Conservation (phyloP, 1,284 basidiomycete genomes). For the Meripilus lineatus region DNA sequence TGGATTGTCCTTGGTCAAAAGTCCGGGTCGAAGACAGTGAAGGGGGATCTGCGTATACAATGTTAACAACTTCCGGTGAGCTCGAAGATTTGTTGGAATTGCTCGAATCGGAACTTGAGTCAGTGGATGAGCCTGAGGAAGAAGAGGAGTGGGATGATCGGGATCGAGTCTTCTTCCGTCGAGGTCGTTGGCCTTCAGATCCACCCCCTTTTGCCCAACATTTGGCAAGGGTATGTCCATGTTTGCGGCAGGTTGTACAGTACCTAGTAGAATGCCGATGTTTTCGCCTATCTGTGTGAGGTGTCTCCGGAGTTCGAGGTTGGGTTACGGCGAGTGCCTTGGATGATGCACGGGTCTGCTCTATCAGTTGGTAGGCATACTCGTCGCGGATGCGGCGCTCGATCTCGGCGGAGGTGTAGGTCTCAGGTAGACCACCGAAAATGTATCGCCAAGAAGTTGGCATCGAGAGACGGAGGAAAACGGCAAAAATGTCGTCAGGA, state of each 20-base stretch:
- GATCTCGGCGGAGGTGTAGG: conserved; percentile 1
- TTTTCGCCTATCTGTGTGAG: background rate
- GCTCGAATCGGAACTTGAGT: no score
- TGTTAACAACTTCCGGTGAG: no score
- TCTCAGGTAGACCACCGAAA: conserved; percentile 1
- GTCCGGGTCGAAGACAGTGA: no score
- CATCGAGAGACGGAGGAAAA: conserved; percentile 3
- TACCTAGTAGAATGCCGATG: background rate
- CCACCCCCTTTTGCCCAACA: conserved; percentile 5
- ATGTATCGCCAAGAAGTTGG: conserved; percentile 1
- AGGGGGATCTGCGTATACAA: no score
- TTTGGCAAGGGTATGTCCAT: background rate
- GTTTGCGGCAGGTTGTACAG: conserved; percentile 1
- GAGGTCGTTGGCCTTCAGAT: no score
- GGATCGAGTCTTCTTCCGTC: no score
- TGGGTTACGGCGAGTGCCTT: background rate
- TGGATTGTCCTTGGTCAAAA: no score
- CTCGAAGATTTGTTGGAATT: no score
- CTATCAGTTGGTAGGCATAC: background rate
- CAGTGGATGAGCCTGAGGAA: no score
- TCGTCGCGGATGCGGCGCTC: background rate
- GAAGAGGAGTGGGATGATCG: no score
- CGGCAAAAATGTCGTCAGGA: conserved; percentile 3
- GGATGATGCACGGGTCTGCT: background rate
- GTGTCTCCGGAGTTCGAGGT: background rate